phyloP scores from a whole-genome alignment of 192 early-diverging fungal species.

The Backusella psychrophila region DNA sequence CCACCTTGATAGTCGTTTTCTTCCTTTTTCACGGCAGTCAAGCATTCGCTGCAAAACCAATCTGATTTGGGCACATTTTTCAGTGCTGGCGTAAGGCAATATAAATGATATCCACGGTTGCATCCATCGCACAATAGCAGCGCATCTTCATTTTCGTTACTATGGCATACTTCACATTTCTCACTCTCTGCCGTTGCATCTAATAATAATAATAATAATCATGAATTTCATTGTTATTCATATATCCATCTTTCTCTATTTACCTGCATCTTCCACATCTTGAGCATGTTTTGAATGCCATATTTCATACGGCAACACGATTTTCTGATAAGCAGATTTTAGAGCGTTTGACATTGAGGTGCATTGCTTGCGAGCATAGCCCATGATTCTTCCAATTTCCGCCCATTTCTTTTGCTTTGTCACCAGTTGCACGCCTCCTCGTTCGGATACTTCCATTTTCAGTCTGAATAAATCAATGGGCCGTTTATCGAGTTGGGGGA shows the following conservation, averaged over 20 bases:
- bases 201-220: neutral
- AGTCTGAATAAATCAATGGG: slow-evolving; percentile 86
- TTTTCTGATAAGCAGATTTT: slow-evolving; percentile 63
- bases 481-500: slow-evolving; percentile 82
- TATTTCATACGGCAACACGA: slow-evolving; percentile 69
- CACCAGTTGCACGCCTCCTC: slow-evolving; percentile 77
- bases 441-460: slow-evolving; percentile 73
- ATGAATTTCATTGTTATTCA: slow-evolving; percentile 20
- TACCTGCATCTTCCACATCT: neutral
- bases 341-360: slow-evolving; percentile 75
- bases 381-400: slow-evolving; percentile 75
- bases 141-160: slow-evolving; percentile 48
- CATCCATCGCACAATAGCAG: slow-evolving; percentile 93
- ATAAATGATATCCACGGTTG: slow-evolving; percentile 78
- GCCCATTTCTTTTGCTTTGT: slow-evolving; percentile 79
- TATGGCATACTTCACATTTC: slow-evolving; percentile 46
- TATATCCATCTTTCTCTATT: neutral
- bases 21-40: slow-evolving; percentile 68
- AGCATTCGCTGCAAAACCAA: slow-evolving; percentile 89
- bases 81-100: slow-evolving; percentile 73
- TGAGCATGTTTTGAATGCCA: slow-evolving; percentile 54
- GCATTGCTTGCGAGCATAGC: slow-evolving; percentile 69
- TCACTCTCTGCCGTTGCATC: slow-evolving; percentile 4
- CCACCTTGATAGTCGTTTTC: slow-evolving; percentile 94
- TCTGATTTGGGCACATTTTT: slow-evolving; percentile 58